These are phyloP conservation scores for Cercospora sesami DNA, from an alignment of 2,329 filamentous ascomycete species.

Conservation along the genomic window DNA sequence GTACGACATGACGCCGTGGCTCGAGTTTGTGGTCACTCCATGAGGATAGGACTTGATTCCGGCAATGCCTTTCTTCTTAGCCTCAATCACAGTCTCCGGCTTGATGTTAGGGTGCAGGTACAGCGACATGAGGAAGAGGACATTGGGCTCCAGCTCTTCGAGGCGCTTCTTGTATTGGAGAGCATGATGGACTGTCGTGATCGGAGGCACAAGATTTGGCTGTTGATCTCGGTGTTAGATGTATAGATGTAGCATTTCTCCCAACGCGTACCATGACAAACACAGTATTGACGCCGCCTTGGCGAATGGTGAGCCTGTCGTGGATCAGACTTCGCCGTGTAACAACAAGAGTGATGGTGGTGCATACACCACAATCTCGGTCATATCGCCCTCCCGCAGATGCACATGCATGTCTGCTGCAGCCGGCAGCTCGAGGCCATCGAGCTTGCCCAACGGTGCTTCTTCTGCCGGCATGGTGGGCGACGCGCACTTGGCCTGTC, in stretches of 20 bases:
- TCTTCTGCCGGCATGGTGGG: constrained; percentile 3
- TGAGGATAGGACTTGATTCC: constrained; percentile 71
- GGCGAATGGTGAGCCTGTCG: constrained; percentile 49
- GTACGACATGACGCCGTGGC: constrained; percentile 69
- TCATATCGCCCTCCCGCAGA: constrained; percentile 55
- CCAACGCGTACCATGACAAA: constrained; percentile 54
- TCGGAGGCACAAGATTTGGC: constrained; percentile 54
- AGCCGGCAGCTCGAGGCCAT: constrained; percentile 50
- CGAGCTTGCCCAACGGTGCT: constrained; percentile 41
- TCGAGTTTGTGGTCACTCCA: constrained; percentile 60
- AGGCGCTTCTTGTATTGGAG: constrained; percentile 49
- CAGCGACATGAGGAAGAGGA: constrained; percentile 54
- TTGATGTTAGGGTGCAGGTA: constrained; percentile 53
- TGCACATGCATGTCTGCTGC: constrained; percentile 55
- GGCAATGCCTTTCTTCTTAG: constrained; percentile 68
- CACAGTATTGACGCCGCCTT: constrained; percentile 55
- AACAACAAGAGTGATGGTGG: background rate
- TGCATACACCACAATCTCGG: constrained; percentile 46
- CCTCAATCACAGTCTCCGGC: constrained; percentile 63
- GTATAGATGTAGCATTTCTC: background rate
- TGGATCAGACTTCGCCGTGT: constrained; percentile 12
- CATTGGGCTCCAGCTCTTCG: constrained; percentile 49
- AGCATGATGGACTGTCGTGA: constrained; percentile 51
- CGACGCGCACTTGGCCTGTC: background rate
- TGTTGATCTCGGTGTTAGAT: constrained; percentile 25